phyloP scores from a whole-genome alignment of 1,139 yeast species.

The Magnusiomyces sp. region DNA sequence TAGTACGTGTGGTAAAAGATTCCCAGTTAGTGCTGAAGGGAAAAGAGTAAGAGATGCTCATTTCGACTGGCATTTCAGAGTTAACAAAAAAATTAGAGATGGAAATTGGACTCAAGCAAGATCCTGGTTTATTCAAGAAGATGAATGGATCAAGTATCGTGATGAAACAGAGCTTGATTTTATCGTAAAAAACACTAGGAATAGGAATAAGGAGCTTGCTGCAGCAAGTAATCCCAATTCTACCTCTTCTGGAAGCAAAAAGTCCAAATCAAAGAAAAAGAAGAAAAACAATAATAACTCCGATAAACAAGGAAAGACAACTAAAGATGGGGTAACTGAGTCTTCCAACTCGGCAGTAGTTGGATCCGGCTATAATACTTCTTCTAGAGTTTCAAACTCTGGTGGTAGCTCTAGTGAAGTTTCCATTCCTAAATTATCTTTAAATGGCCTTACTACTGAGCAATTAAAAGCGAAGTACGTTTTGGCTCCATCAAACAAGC shows the following conservation, averaged over 20 bases:
- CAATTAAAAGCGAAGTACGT: slow-evolving; percentile 27
- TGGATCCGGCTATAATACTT: too few relatives aligned
- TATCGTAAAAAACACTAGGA: neutral
- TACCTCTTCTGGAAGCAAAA: slow-evolving; percentile 14
- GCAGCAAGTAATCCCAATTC: neutral
- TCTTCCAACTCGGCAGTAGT: neutral
- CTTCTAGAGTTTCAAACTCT: neutral
- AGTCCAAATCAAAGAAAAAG: slow-evolving; percentile 11
- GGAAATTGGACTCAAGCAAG: slow-evolving; percentile 50
- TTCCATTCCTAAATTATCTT: neutral
- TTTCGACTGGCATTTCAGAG: slow-evolving; percentile 94
- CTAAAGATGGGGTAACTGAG: neutral
- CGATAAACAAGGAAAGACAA: neutral
- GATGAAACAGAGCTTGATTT: slow-evolving; percentile 36
- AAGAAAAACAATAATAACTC: slow-evolving; percentile 11
- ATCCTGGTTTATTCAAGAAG: slow-evolving; percentile 71
- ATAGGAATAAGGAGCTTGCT: too few relatives aligned
- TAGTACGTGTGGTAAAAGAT: slow-evolving; percentile 83
- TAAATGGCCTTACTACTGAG: slow-evolving; percentile 14
- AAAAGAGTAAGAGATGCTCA: slow-evolving; percentile 50
- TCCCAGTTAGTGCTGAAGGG: slow-evolving; percentile 55
- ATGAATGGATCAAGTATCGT: slow-evolving; percentile 66
- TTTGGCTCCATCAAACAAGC: slow-evolving; percentile 59
- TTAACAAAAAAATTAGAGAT: slow-evolving; percentile 67
- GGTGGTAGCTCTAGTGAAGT: neutral